These are phyloP conservation scores for Gaeumannomyces tritici DNA, from an alignment of 2,329 filamentous ascomycete species.

Conservation along the genomic window DNA sequence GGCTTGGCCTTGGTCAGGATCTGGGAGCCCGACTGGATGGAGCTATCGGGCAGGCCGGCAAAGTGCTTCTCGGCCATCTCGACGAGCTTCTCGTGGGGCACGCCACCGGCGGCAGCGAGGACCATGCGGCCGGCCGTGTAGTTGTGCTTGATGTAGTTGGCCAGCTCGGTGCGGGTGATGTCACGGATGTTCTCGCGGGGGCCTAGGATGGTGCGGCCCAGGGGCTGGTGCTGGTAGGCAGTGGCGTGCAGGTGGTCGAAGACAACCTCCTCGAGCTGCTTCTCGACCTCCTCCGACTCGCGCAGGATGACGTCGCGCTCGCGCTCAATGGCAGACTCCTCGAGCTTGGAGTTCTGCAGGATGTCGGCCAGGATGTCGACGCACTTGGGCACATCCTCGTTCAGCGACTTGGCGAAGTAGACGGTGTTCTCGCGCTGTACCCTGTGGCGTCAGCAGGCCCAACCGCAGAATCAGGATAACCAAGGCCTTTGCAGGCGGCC, in stretches of 20 bases:
- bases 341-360: slow-evolving; percentile 98
- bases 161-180: slow-evolving; percentile 84
- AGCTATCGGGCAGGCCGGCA: slow-evolving; percentile 63
- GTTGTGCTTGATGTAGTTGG: slow-evolving; percentile 98
- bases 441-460: background rate
- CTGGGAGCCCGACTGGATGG: slow-evolving; percentile 65
- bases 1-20: slow-evolving; percentile 77
- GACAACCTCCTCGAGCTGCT: slow-evolving; percentile 98
- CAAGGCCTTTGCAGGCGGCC: background rate
- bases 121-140: slow-evolving; percentile 99
- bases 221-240: slow-evolving; percentile 90
- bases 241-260: slow-evolving; percentile 99
- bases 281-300: slow-evolving; percentile 99
- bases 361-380: slow-evolving; percentile 99
- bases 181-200: slow-evolving; percentile 97
- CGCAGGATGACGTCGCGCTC: slow-evolving; percentile 98
- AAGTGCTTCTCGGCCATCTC: slow-evolving; percentile 97
- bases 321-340: slow-evolving; percentile 84
- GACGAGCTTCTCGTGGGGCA: slow-evolving; percentile 90
- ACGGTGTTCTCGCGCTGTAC: slow-evolving; percentile 92
- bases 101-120: slow-evolving; percentile 86
- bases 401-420: slow-evolving; percentile 99
- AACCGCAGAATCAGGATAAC: background rate
- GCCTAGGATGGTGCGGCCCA: slow-evolving; percentile 95
- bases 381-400: slow-evolving; percentile 89